These are phyloP conservation scores for Falciphora oryzae DNA, from an alignment of 2,329 filamentous ascomycete genomes.

Conservation along the genomic window DNA sequence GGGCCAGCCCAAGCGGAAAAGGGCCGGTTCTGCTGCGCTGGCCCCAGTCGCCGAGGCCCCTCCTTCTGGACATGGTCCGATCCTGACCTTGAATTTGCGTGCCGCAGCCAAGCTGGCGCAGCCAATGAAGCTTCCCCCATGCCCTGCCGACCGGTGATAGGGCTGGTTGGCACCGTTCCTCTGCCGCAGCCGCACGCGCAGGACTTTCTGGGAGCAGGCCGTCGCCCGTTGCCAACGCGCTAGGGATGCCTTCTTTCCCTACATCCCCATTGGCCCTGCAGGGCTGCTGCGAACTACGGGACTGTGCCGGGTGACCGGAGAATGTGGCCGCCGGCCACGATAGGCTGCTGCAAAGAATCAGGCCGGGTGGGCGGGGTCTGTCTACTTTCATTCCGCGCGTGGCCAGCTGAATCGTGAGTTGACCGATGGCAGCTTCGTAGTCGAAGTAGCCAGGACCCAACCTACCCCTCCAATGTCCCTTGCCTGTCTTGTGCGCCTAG, in stretches of 20 bases:
- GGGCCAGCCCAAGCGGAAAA: not conserved
- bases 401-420: not conserved
- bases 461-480: too few species aligned
- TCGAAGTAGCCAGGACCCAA: too few species aligned
- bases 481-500: not conserved
- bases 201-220: not conserved
- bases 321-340: not conserved
- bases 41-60: not conserved
- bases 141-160: not conserved
- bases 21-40: not conserved
- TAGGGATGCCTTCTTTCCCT: not conserved
- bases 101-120: not conserved
- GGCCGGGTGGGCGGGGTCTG: not conserved
- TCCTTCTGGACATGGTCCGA: not conserved
- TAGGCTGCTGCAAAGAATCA: not conserved
- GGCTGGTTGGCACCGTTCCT: not conserved
- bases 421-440: too few species aligned
- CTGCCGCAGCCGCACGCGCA: not conserved
- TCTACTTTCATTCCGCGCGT: not conserved
- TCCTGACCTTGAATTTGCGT: not conserved
- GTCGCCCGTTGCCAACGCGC: not conserved
- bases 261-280: not conserved
- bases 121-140: not conserved
- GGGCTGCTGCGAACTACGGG: not conserved
- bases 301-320: not conserved